Evolutionary conservation across 768 basidiomycete species (phyloP), one percentile per base, ranked within the genome.

Genomic region (Trametopsis cervina): DNA sequence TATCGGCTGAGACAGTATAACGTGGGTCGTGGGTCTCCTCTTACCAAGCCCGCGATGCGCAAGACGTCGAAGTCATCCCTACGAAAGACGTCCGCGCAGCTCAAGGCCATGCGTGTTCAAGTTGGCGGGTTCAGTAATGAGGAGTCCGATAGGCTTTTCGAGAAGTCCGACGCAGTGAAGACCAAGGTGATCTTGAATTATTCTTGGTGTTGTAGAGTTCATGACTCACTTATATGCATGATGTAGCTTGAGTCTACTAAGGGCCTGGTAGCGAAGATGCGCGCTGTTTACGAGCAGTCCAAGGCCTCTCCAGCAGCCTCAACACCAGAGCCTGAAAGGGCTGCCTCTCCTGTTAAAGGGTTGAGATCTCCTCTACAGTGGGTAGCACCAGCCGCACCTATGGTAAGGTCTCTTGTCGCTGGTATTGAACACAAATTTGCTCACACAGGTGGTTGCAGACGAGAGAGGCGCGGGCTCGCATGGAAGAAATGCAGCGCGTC

Each of bases 401-500:
- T 77, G 63, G 77, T 83, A 56, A 53, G 24, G 43, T 37, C 33
- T 38, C 17, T 42, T 41, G 44, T 29, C 44, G 22, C 53, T 20
- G 45, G 15, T 11, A 11, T 37, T 17, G 39, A 7, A 40, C 7
- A 29, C 42, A 44, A 11, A 44, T 45, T 36, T 33, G 2, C 24
- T 37, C 50, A 36, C 29, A 33, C 25, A 41, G 38, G 44, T 15
- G 44, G 13, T 26, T 51, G 4, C 54, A 91, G 89, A 85, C 77
- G 11, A 81, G 66, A 58, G 88, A 81, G 46, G 87, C 88, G 27
- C 81, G 81, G 55, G 81, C 82, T 27, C 80, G 89, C 20, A 74
- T 89, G 71, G 80, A 88, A 56, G 89, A 92, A 62, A 88, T 92
- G 88, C 76, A 81, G 35, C 77, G 77, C 54, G 69, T 89, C 47